A percentile compares a stretch with the other conserved stretches of the same genome.
phyloP scores from a whole-genome alignment of 2,329 filamentous ascomycete genomes.

The Hortaea sp. region DNA sequence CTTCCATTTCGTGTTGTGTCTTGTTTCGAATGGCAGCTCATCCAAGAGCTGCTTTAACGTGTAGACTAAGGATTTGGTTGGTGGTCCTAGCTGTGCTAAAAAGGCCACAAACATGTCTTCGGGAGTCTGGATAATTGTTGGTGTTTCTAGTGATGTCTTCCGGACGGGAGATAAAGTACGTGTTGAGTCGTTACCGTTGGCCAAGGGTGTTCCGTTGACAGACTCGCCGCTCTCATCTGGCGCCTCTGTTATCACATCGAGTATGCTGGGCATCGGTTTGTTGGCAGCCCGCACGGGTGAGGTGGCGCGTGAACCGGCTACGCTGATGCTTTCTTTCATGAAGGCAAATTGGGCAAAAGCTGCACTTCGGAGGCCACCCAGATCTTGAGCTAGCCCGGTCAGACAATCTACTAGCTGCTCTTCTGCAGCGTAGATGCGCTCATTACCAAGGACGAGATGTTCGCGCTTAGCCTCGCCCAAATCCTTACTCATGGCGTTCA shows the following conservation, averaged over 20 bases:
- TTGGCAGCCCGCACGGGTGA: not conserved
- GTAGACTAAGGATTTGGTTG: constrained; percentile 91
- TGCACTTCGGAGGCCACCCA: constrained; percentile 82
- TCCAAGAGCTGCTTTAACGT: constrained; percentile 82
- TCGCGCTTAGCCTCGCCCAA: constrained; percentile 81
- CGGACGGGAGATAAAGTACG: not conserved
- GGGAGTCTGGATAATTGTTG: constrained; percentile 26
- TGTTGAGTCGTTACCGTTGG: not conserved
- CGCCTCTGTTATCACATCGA: constrained; percentile 7
- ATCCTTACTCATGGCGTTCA: constrained; percentile 63
- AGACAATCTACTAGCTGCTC: constrained; percentile 65
- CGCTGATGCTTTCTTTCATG: constrained; percentile 48
- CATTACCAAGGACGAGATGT: constrained; percentile 71
- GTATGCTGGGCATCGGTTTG: constrained; percentile 2
- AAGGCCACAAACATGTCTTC: constrained; percentile 88
- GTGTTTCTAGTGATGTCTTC: not conserved
- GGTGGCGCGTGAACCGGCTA: not conserved
- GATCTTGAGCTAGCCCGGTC: constrained; percentile 74
- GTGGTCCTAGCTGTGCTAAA: constrained; percentile 78
- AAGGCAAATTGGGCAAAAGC: constrained; percentile 82
- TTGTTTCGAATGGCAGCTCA: constrained; percentile 63
- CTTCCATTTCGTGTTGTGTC: constrained; percentile 17
- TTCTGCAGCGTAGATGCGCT: constrained; percentile 69
- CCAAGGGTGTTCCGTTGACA: not conserved
- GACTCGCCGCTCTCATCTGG: constrained; percentile 3